These are phyloP conservation scores for Botrytis byssoidea DNA, from an alignment of 2,329 filamentous ascomycete species.

Conservation along the genomic window DNA sequence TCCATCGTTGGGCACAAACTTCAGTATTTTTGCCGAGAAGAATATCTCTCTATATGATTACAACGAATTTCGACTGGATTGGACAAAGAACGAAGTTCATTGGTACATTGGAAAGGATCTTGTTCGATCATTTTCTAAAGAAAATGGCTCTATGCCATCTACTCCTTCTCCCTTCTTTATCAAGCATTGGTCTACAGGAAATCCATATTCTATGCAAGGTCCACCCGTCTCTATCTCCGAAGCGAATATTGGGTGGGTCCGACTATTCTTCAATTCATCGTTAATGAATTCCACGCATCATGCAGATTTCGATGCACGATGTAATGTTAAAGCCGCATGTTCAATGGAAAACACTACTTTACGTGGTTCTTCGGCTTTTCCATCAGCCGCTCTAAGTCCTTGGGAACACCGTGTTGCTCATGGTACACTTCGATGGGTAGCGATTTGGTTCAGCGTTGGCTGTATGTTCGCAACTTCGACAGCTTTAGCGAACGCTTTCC, in stretches of 20 bases:
- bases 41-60: conserved; percentile 36
- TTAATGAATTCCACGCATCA: conserved; percentile 39
- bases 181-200: conserved; percentile 50
- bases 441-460: conserved; percentile 18
- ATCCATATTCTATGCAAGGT: conserved; percentile 46
- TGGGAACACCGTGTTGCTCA: conserved; percentile 17
- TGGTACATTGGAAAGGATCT: conserved; percentile 45
- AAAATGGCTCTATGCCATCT: conserved; percentile 40
- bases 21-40: conserved; percentile 18
- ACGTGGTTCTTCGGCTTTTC: conserved; percentile 20
- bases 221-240: conserved; percentile 43
- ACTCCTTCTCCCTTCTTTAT: conserved; percentile 45
- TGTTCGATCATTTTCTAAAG: conserved; percentile 37
- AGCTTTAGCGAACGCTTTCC: conserved; percentile 15
- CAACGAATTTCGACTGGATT: conserved; percentile 48
- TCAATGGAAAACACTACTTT: conserved; percentile 30
- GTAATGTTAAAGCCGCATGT: conserved; percentile 39
- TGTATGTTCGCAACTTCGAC: conserved; percentile 1
- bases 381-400: not conserved
- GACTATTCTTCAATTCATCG: conserved; percentile 52
- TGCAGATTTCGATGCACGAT: conserved; percentile 36
- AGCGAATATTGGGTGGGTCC: conserved; percentile 47
- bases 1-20: conserved; percentile 38
- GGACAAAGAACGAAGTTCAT: conserved; percentile 45
- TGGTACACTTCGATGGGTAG: conserved; percentile 20